A percentile compares a stretch with the other conserved stretches of the same genome.
Conservation (phyloP, 2,329 filamentous ascomycete genomes). For the Fusarium scirpi region DNA sequence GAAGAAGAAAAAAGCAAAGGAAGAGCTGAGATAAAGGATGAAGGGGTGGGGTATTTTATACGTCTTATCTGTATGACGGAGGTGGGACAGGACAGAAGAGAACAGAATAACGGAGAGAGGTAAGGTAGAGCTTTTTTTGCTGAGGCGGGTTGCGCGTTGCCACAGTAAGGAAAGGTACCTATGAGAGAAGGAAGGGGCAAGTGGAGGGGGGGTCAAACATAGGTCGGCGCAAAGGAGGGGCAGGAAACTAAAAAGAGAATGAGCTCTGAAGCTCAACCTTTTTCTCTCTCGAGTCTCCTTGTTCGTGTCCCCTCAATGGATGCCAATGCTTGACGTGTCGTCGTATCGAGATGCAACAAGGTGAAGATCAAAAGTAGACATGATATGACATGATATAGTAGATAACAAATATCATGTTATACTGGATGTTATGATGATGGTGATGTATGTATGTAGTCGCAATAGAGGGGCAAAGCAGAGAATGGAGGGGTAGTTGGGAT, state of each 20-base stretch:
- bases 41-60: slow-evolving; percentile 46
- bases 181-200: slow-evolving; percentile 4
- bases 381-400: slow-evolving; percentile 20
- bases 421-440: slow-evolving; percentile 22
- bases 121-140: slow-evolving; percentile 17
- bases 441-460: not conserved
- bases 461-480: slow-evolving; percentile 25
- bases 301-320: not conserved
- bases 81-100: slow-evolving; percentile 11
- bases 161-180: slow-evolving; percentile 11
- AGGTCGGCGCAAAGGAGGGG: slow-evolving; percentile 31
- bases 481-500: not conserved
- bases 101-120: not conserved
- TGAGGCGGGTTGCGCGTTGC: slow-evolving; percentile 26
- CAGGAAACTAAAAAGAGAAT: slow-evolving; percentile 11
- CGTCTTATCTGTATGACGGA: slow-evolving; percentile 34
- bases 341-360: slow-evolving; percentile 14
- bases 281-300: not conserved
- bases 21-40: slow-evolving; percentile 18
- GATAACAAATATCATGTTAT: slow-evolving; percentile 20
- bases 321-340: slow-evolving; percentile 30
- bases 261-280: slow-evolving; percentile 11
- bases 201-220: slow-evolving; percentile 3
- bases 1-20: slow-evolving; percentile 15
- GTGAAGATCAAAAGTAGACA: slow-evolving; percentile 8